Base-by-base conservation (phyloP, 2,329 filamentous ascomycete species). In the Chaetomium olivaceum region DNA sequence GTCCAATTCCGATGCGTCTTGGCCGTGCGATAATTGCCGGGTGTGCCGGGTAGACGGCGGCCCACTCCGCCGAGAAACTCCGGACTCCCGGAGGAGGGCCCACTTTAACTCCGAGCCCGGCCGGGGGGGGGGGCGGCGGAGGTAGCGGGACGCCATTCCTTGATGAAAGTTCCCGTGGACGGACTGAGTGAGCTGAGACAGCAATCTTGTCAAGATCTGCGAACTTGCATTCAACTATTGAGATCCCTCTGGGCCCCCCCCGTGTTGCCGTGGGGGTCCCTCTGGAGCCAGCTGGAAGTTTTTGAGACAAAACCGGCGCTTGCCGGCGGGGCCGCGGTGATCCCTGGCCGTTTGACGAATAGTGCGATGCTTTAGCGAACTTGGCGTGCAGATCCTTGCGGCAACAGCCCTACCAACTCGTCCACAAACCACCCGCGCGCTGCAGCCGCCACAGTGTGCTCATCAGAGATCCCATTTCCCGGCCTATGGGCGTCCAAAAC, bases 21-120 rank as follows among this genome's bases (percentile, higher is more conserved):
- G 12, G 8, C 16, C 25, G 25, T 16, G 12, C 33, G 33, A 36
- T 36, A 9, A 9, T 36, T 36, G 33, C 51, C 25, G 51, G 25
- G 27, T 2, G 27, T 31, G 2, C 48, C 46, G 62, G 16, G 48
- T 11, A 29, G 29, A 27, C 29, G 11, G 33, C 19, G 58, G 27
- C 46, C 50, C 50, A 48, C 55, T 59, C 50, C 50, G 64, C 50
- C 50, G 60, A 60, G 29, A 66, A 59, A 62, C 60, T 63, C 64
- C 60, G 60, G 63, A n/a, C 60, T 27, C 56, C 33, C 39, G 57
- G 55, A 1, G 0, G 16, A 12, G 31, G 64, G 58, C 57, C 64
- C 61, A 66, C 56, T 27, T 57, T 56, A 51, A 65, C 31, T 65
- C 59, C 63, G 63, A 62, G 43, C 11, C 56, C 50, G 33, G 50